phyloP scores from a whole-genome alignment of 1,139 yeast genomes.

The Yamadazyma spencermartinsiae region DNA sequence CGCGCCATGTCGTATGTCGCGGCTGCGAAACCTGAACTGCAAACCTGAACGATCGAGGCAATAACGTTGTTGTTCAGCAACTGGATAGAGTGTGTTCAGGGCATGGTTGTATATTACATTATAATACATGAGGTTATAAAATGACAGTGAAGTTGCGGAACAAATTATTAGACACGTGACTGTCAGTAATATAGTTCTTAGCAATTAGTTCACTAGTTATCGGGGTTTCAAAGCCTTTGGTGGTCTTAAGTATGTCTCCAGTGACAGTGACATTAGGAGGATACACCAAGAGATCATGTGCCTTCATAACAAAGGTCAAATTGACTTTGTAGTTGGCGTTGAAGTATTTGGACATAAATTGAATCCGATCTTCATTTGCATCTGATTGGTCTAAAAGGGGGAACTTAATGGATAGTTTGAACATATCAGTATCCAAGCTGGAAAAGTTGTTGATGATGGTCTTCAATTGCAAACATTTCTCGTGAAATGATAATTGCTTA shows the following conservation, averaged over 20 bases:
- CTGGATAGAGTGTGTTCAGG: no score
- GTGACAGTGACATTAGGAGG: neutral
- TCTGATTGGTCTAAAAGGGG: slow-evolving; percentile 21
- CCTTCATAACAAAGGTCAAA: neutral
- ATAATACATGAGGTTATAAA: no score
- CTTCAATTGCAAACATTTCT: slow-evolving; percentile 20
- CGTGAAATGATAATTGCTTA: slow-evolving; percentile 1
- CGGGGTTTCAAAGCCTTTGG: neutral
- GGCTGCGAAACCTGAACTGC: neutral
- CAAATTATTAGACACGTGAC: neutral
- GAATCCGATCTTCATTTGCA: slow-evolving; percentile 4
- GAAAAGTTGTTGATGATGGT: slow-evolving; percentile 16
- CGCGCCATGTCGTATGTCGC: neutral
- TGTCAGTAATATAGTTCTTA: neutral
- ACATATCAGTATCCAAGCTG: slow-evolving; percentile 28
- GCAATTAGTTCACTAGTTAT: slow-evolving; percentile 1
- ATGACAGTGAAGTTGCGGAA: neutral
- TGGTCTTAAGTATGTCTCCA: neutral
- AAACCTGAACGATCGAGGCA: no score
- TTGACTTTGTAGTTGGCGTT: slow-evolving; percentile 1
- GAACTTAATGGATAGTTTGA: slow-evolving; percentile 27
- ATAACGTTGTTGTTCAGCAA: no score
- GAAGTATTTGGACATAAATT: slow-evolving; percentile 15
- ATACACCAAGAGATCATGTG: neutral
- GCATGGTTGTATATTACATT: neutral